A percentile compares a stretch with the other conserved stretches of the same genome.
phyloP scores from a whole-genome alignment of 2,329 filamentous ascomycete genomes.

The Ophiostoma fasciatum region DNA sequence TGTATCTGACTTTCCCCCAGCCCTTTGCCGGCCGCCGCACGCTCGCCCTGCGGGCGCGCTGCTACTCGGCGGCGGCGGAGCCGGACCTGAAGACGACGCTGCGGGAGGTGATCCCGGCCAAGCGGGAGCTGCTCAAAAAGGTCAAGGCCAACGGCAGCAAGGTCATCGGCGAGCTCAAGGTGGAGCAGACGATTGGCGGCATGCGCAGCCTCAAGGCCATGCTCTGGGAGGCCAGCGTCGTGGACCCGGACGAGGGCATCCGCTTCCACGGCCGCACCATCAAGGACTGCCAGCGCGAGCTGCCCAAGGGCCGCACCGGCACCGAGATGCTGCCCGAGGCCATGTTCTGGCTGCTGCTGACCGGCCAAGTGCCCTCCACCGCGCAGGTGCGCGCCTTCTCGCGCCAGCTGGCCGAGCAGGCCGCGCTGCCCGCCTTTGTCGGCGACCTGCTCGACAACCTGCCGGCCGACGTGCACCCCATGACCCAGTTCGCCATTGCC shows the following conservation, averaged over 20 bases:
- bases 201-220: constrained; percentile 97
- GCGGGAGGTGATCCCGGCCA: constrained; percentile 71
- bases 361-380: constrained; percentile 75
- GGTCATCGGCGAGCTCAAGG: constrained; percentile 80
- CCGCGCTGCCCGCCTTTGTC: constrained; percentile 67
- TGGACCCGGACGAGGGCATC: constrained; percentile 94
- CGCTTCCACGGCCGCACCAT: constrained; percentile 96
- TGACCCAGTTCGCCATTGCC: constrained; percentile 94
- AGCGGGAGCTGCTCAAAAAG: constrained; percentile 84
- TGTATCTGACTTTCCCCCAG: background rate
- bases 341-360: constrained; percentile 99
- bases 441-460: constrained; percentile 80
- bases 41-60: constrained; percentile 26
- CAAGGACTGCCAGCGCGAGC: constrained; percentile 88
- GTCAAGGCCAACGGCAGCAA: constrained; percentile 77
- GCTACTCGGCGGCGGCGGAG: constrained; percentile 63
- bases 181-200: constrained; percentile 86
- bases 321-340: constrained; percentile 97
- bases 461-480: constrained; percentile 82
- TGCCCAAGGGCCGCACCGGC: constrained; percentile 82
- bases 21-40: constrained; percentile 5
- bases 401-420: constrained; percentile 74
- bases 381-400: constrained; percentile 72
- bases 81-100: constrained; percentile 82
- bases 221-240: constrained; percentile 96